Evolutionary conservation across 441 rosid genomes (phyloP), one percentile per base, ranked within the genome.

Genomic region (Cnidoscolus chayamansa): DNA sequence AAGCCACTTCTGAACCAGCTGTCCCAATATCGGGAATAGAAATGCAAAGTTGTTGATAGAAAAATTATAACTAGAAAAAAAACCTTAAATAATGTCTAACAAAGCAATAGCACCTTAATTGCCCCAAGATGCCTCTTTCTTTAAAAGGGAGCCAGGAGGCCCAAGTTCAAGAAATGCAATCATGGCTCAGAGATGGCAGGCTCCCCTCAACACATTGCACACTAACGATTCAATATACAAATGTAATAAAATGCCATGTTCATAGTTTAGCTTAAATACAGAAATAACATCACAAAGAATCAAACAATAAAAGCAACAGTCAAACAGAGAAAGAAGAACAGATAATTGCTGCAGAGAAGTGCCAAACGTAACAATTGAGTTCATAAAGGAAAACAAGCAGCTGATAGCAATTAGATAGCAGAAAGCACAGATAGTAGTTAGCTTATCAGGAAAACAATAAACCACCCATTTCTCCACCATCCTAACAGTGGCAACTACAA

Each of bases 401-500:
- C 40, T 9, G 10, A 3, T 0, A 62, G 31, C 59, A 55, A 8
- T 48, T 55, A 0, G 30, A 17, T 55, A 55, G 1, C 59, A 49
- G 17, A 53, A 67, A 30, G 10, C 6, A 67, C 6, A 67, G 12
- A 15, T 15, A 19, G 53, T 10, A n/a, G 31, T 64, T 64, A 1
- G 31, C 35, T n/a, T 16, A 48, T 65, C 25, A 51, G 40, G 50
- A 64, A 40, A 17, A 53, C 48, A 2, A 0, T 10, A 1, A 37
- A 43, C 17, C 15, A 16, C 59, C 57, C 15, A 10, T 45, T 61
- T 68, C 16, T 43, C 55, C 70, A 5, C 19, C 62, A 47, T 20
- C 25, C 13, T 20, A 67, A 59, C n/a, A 69, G 47, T 49, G 64
- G 17, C 37, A 49, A 69, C 55, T 63, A 55, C 62, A 58, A 53